Evolutionary conservation across 1,139 yeast genomes (phyloP).

Genomic region (Yamadazyma oceani): DNA sequence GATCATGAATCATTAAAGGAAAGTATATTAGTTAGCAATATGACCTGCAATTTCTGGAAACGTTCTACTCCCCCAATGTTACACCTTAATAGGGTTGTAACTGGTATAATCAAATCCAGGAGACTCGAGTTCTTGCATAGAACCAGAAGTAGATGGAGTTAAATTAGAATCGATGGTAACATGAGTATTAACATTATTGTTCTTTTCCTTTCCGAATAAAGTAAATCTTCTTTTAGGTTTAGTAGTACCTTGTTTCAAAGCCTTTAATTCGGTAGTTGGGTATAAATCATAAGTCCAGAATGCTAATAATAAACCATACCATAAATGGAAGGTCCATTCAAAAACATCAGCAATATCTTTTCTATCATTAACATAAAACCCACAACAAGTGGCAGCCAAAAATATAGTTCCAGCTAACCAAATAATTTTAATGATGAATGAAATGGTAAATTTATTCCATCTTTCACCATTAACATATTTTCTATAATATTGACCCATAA

Average conservation of each 20-base stretch:
- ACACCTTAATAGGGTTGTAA: conserved; percentile 8
- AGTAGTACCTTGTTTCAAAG: conserved; percentile 14
- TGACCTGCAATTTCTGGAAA: conserved; percentile 1
- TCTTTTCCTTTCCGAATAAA: conserved; percentile 14
- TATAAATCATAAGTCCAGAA: conserved; percentile 40
- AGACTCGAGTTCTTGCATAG: conserved; percentile 14
- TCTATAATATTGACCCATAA: conserved; percentile 33
- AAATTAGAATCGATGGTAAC: conserved; percentile 12
- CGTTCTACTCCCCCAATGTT: no score
- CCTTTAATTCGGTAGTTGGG: conserved; percentile 30
- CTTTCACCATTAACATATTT: conserved; percentile 32
- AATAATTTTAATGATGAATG: conserved; percentile 29
- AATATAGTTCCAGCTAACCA: conserved; percentile 32
- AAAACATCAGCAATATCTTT: conserved; percentile 25
- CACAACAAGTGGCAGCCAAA: conserved; percentile 28
- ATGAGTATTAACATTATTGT: conserved; percentile 9
- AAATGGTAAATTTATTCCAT: conserved; percentile 32
- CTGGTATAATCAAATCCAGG: conserved; percentile 17
- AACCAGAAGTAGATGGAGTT: conserved; percentile 14
- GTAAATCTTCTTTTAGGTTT: conserved; percentile 10
- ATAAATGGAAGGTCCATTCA: conserved; percentile 39
- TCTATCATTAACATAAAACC: conserved; percentile 24
- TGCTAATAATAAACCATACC: conserved; percentile 36
- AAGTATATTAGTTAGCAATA: conserved; percentile 1
- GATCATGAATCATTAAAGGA: conserved; percentile 4